phyloP scores from a whole-genome alignment of 352 stramenopile species.

The Phytophthora sojae region DNA sequence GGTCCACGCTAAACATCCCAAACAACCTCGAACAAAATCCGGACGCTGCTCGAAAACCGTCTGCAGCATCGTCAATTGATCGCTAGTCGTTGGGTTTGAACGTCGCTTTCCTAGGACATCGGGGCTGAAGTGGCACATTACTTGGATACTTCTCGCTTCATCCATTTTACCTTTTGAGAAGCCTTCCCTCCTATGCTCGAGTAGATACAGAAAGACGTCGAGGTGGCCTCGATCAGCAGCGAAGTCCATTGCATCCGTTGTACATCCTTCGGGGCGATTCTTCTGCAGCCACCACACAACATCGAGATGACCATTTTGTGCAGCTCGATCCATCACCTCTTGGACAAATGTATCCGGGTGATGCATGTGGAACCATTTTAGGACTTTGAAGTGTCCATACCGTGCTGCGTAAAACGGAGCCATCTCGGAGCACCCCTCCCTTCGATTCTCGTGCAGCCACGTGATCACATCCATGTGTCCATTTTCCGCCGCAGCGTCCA shows the following conservation, averaged over 20 bases:
- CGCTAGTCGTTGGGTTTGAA: not conserved
- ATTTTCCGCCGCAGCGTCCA: not conserved
- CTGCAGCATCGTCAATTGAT: not conserved
- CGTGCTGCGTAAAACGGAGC: not conserved
- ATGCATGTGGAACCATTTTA: not conserved
- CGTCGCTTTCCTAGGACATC: not conserved
- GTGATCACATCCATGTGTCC: not conserved
- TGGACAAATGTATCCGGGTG: too few relatives aligned
- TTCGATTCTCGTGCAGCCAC: conserved; percentile 1
- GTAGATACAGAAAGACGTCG: too few relatives aligned
- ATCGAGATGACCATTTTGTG: too few relatives aligned
- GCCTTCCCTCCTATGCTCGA: too few relatives aligned
- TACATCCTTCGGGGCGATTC: too few relatives aligned
- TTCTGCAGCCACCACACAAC: too few relatives aligned
- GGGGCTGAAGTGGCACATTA: too few relatives aligned
- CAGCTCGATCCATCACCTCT: not conserved
- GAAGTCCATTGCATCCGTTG: too few relatives aligned
- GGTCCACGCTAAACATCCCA: not conserved
- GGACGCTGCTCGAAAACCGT: not conserved
- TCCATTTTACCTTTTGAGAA: too few relatives aligned
- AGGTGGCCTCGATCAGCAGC: too few relatives aligned
- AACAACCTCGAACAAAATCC: not conserved
- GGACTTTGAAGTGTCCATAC: not conserved
- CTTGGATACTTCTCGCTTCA: too few relatives aligned
- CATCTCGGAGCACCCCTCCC: not conserved